A percentile compares a stretch with the other conserved stretches of the same genome.
phyloP scores from a whole-genome alignment of 768 basidiomycete genomes.

The Panus rudis region DNA sequence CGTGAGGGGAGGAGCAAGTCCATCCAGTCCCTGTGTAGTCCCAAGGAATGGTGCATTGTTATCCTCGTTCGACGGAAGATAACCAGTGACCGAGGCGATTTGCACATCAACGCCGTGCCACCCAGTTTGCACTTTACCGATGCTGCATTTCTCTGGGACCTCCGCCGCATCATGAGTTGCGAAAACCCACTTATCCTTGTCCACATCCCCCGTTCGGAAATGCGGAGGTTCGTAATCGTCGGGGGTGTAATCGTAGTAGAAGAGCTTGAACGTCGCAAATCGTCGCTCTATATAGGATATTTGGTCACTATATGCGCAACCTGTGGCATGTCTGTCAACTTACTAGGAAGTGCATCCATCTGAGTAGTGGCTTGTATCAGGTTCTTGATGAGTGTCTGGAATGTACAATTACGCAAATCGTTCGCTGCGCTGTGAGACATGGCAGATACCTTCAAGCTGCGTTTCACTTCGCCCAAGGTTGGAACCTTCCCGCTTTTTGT shows the following conservation, averaged over 20 bases:
- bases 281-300: conserved; percentile 48
- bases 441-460: conserved; percentile 62
- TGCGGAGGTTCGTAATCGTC: conserved; percentile 79
- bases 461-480: conserved; percentile 75
- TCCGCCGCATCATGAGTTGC: conserved; percentile 70
- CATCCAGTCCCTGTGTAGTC: conserved; percentile 22
- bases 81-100: conserved; percentile 66
- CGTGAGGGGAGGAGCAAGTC: conserved; percentile 35
- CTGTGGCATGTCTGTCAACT: conserved; percentile 15
- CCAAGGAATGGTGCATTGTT: conserved; percentile 52
- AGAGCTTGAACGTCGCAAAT: conserved; percentile 84
- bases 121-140: conserved; percentile 64
- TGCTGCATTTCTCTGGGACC: conserved; percentile 62
- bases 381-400: conserved; percentile 66
- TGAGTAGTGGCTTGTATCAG: conserved; percentile 72
- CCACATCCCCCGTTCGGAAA: conserved; percentile 64
- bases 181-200: conserved; percentile 75
- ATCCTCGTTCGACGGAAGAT: conserved; percentile 60
- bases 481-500: conserved; percentile 55
- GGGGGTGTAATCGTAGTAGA: conserved; percentile 76
- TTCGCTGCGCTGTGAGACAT: not conserved
- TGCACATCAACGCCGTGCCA: conserved; percentile 71
- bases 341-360: conserved; percentile 76
- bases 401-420: not conserved
- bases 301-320: not conserved